A percentile compares a stretch with the other conserved stretches of the same genome.
These are phyloP conservation scores for Catunica adiposa DNA, from an alignment of 2,329 filamentous ascomycete genomes.

Conservation along the genomic window DNA sequence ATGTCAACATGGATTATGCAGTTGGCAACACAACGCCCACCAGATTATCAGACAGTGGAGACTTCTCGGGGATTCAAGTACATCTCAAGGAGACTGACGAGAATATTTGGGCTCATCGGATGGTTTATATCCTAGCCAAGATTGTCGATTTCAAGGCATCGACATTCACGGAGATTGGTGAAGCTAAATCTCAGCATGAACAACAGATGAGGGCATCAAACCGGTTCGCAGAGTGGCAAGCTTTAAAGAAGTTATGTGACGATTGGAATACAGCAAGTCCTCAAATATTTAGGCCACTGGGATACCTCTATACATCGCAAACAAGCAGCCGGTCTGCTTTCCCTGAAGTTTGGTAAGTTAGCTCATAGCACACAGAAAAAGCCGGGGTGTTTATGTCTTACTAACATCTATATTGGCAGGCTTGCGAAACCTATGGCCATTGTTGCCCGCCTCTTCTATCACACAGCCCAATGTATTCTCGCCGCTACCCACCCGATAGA, in stretches of 20 bases:
- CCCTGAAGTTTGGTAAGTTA: conserved; percentile 63
- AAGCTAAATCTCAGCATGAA: conserved; percentile 33
- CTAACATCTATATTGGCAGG: conserved; percentile 28
- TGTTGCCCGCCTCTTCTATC: conserved; percentile 73
- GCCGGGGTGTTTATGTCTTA: background rate
- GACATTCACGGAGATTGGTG: background rate
- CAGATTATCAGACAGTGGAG: background rate
- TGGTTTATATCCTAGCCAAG: conserved; percentile 76
- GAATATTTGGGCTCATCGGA: conserved; percentile 66
- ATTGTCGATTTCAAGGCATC: conserved; percentile 65
- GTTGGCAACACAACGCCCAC: conserved; percentile 8
- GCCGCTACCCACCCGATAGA: conserved; percentile 62
- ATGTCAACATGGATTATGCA: conserved; percentile 58
- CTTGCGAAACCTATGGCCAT: conserved; percentile 68
- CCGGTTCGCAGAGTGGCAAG: conserved; percentile 59
- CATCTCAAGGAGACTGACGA: background rate
- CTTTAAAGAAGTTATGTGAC: conserved; percentile 66
- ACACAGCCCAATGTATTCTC: conserved; percentile 68
- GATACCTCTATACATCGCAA: conserved; percentile 53
- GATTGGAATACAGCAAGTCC: conserved; percentile 67
- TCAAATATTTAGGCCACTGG: conserved; percentile 73
- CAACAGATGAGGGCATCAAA: conserved; percentile 48
- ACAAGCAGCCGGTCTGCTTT: conserved; percentile 57
- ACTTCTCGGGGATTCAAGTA: background rate
- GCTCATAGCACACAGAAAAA: background rate